Evolutionary conservation across 108 stramenopile genomes (phyloP).

Genomic region (Cafeteria roenbergensis): DNA sequence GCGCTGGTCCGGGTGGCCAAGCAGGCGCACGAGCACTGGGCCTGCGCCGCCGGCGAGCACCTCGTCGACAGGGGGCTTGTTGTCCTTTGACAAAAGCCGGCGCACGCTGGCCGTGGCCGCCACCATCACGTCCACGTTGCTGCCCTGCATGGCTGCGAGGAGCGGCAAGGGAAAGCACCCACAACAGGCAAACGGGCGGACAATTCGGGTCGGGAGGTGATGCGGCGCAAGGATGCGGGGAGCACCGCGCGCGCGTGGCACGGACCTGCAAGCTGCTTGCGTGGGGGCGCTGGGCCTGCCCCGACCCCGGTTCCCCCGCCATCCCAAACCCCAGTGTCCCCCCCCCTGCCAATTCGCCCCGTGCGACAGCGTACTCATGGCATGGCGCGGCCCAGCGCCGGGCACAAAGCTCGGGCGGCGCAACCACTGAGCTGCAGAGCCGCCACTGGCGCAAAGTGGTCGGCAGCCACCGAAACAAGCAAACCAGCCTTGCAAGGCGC

Average conservation of each 20-base stretch:
- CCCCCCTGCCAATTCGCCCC: too few relatives aligned
- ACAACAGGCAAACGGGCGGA: neutral
- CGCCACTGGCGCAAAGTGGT: too few relatives aligned
- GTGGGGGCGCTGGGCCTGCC: too few relatives aligned
- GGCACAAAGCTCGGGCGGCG: too few relatives aligned
- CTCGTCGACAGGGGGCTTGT: constrained; percentile 90
- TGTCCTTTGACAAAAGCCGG: constrained; percentile 75
- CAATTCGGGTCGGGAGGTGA: neutral
- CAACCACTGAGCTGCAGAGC: too few relatives aligned
- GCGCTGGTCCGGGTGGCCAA: constrained; percentile 71
- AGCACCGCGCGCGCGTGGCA: neutral
- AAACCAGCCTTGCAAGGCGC: neutral
- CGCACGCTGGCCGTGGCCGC: neutral
- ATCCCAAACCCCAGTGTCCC: too few relatives aligned
- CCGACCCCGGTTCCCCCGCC: too few relatives aligned
- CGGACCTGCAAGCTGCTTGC: too few relatives aligned
- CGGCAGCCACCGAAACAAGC: too few relatives aligned
- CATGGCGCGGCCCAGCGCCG: too few relatives aligned
- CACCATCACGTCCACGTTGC: neutral
- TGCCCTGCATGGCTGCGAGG: neutral
- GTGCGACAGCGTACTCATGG: too few relatives aligned
- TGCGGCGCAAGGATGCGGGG: neutral
- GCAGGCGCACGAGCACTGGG: constrained; percentile 88
- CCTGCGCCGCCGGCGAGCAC: constrained; percentile 90
- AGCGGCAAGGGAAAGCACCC: neutral